Base-by-base conservation (phyloP, 768 basidiomycete genomes). In the Kwoniella shandongensis region DNA sequence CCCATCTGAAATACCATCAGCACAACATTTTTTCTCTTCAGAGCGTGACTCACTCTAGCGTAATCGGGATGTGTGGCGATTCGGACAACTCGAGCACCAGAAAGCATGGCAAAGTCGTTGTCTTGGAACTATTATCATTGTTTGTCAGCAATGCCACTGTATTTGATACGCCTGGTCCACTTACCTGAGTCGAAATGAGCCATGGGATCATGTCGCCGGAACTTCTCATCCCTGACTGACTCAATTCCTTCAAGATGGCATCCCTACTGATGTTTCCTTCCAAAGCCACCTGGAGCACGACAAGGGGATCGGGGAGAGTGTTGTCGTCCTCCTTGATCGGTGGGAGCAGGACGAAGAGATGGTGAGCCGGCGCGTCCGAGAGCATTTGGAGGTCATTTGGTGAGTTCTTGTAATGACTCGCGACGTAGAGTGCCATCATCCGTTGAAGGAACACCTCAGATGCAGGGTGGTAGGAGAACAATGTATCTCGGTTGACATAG, bases 141-240 rank as follows among this genome's bases (percentile, higher is more conserved):
- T 5, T 25, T 25, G 26, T 61, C 47, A 70, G 65, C 52, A 51
- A 12, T 25, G 15, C n/a, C 6, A 22, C 49, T 22, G 15, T 17
- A 25, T 6, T 51, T n/a, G n/a, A 26, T 12, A 7, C 6, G 10
- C 20, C 11, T 20, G 29, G 12, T 51, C 20, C 17, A 48, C 75
- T 38, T 46, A 79, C 80, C 74, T 81, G 81, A 75, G 92, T 91
- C 41, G 89, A 85, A 44, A 99, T 80, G 23, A 96, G 80, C 94
- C 96, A 99, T 0, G 96, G 96, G 57, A 99, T 96, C 85, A 99
- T 86, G 78, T 99, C 96, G 1, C 96, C 96, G 0, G 90, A 88
- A 1, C 88, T 87, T 54, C 90, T 82, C 70, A 87, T 80, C 12
- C 94, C 94, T 10, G 58, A 49, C 40, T 91, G 81, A 29, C 85